Conservation (phyloP, 1,284 basidiomycete species). For the Blastosporella zonata region DNA sequence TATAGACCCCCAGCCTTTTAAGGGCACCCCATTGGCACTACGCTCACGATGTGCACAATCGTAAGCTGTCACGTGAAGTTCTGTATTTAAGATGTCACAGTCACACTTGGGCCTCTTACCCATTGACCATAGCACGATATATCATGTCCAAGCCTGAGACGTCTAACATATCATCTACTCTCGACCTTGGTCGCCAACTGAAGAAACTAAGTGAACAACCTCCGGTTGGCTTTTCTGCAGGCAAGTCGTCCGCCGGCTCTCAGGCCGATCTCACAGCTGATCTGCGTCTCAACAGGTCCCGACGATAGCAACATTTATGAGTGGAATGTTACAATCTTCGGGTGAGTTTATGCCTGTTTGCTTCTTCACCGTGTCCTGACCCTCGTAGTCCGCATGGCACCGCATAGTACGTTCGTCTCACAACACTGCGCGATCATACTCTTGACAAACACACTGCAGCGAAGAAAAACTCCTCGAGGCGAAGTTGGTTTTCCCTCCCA, state of each 20-base stretch:
- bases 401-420: conserved; percentile 62
- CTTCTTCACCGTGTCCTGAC: conserved; percentile 22
- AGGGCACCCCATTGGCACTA: no score
- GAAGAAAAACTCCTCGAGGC: conserved; percentile 95
- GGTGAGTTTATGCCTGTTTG: conserved; percentile 50
- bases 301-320: conserved; percentile 92
- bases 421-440: no score
- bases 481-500: conserved; percentile 80
- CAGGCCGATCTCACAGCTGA: conserved; percentile 23
- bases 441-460: conserved; percentile 36
- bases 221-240: conserved; percentile 93
- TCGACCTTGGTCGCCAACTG: conserved; percentile 79
- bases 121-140: conserved; percentile 20
- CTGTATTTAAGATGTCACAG: conserved; percentile 17
- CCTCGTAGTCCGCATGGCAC: conserved; percentile 77
- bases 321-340: conserved; percentile 93
- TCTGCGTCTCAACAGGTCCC: conserved; percentile 55
- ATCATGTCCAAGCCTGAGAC: conserved; percentile 51
- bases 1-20: no score
- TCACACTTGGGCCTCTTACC: background rate
- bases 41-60: background rate
- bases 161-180: conserved; percentile 52
- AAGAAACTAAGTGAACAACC: conserved; percentile 86
- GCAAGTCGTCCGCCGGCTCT: conserved; percentile 35
- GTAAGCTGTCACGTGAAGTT: conserved; percentile 18